phyloP scores from a whole-genome alignment of 129 eudicot species.

The Arctium lappa region DNA sequence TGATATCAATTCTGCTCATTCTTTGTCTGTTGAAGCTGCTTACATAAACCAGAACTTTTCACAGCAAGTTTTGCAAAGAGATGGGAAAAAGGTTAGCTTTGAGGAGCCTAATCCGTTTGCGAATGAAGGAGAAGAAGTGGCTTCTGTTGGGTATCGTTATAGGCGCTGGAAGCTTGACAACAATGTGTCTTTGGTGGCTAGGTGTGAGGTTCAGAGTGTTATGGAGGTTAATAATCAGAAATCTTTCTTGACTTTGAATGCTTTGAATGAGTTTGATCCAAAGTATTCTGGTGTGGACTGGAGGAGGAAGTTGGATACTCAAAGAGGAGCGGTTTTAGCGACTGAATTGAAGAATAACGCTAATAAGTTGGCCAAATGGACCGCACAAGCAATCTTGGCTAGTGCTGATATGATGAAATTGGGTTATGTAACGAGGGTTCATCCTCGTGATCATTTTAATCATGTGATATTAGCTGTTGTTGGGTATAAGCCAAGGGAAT shows the following conservation, averaged over 20 bases:
- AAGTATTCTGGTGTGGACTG: conserved; percentile 88
- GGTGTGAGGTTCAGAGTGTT: conserved; percentile 87
- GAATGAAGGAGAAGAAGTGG: conserved; percentile 73
- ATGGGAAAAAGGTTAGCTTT: conserved; percentile 57
- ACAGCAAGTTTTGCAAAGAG: conserved; percentile 74
- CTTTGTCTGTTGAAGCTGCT: conserved; percentile 79
- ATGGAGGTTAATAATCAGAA: conserved; percentile 56
- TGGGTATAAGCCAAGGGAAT: conserved; percentile 78
- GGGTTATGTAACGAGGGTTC: conserved; percentile 85
- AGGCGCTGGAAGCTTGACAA: conserved; percentile 83
- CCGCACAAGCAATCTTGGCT: conserved; percentile 70
- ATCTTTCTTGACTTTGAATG: conserved; percentile 65
- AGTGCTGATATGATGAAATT: conserved; percentile 91
- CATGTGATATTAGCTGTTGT: conserved; percentile 85
- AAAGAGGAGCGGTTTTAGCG: conserved; percentile 88
- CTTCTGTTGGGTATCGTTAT: conserved; percentile 75
- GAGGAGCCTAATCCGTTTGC: conserved; percentile 88
- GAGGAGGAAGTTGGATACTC: conserved; percentile 89
- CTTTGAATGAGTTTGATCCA: conserved; percentile 84
- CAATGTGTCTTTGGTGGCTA: conserved; percentile 61
- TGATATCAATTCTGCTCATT: conserved; percentile 74
- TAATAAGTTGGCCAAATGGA: conserved; percentile 83
- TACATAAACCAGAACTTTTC: conserved; percentile 82
- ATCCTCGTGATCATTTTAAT: conserved; percentile 85
- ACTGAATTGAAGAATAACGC: conserved; percentile 90